Conservation (phyloP, 2,329 filamentous ascomycete species). For the Trichoderma sp. region DNA sequence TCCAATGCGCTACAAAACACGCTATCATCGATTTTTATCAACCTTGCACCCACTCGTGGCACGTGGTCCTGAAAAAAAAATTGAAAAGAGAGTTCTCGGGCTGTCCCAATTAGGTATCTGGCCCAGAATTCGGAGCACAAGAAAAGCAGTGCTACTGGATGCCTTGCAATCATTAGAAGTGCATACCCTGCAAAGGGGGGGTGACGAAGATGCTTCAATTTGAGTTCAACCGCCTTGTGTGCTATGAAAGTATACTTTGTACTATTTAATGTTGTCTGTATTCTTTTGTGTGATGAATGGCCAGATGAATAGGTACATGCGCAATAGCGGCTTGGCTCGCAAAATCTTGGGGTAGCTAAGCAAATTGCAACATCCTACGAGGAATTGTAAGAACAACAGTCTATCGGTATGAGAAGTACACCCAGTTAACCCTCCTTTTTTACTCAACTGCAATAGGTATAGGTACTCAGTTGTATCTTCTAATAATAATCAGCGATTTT, state of each 20-base stretch:
- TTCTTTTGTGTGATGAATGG: neutral
- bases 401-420: neutral
- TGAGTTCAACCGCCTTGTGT: neutral
- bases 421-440: no score
- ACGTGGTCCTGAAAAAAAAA: constrained; percentile 1
- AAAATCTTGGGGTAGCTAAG: neutral
- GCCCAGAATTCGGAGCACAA: neutral
- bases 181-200: neutral
- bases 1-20: neutral
- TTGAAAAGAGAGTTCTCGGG: neutral
- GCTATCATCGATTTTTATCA: neutral
- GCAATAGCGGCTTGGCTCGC: neutral
- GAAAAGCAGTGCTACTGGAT: neutral
- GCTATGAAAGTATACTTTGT: neutral
- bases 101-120: neutral
- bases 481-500: neutral
- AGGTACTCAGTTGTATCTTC: neutral
- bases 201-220: neutral
- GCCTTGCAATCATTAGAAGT: neutral
- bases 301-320: neutral
- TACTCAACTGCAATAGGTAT: neutral
- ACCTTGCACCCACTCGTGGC: neutral
- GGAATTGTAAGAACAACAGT: neutral
- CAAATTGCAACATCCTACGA: neutral
- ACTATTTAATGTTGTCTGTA: neutral